phyloP scores from a whole-genome alignment of 2,329 filamentous ascomycete species.

The Alternaria sp. region DNA sequence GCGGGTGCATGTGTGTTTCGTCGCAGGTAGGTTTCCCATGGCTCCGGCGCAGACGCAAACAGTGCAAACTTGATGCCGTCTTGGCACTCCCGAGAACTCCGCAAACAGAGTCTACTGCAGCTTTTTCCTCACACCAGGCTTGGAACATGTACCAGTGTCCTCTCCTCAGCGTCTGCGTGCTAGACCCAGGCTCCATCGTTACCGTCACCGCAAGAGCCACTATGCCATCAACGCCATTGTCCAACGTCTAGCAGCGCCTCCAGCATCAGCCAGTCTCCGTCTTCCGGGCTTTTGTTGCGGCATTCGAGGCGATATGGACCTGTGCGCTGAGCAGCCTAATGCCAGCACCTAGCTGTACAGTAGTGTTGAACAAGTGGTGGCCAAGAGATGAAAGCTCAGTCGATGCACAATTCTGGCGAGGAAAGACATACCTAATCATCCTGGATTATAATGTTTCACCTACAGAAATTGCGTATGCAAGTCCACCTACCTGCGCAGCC shows the following conservation, averaged over 20 bases:
- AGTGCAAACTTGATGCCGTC: conserved; percentile 23
- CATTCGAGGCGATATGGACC: too few relatives aligned
- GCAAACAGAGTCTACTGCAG: conserved; percentile 14
- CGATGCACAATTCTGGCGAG: too few relatives aligned
- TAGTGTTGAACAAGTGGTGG: conserved; percentile 65
- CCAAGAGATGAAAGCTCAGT: too few relatives aligned
- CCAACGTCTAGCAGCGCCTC: not conserved
- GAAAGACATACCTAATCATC: too few relatives aligned
- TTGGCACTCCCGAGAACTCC: conserved; percentile 41
- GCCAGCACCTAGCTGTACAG: conserved; percentile 73
- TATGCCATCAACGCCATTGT: not conserved
- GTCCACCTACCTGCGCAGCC: conserved; percentile 65
- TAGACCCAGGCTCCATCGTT: too few relatives aligned
- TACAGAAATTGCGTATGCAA: conserved; percentile 73
- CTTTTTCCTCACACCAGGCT: too few relatives aligned
- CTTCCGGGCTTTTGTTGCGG: too few relatives aligned
- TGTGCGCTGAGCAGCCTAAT: conserved; percentile 72
- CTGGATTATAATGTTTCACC: not conserved
- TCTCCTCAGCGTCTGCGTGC: too few relatives aligned
- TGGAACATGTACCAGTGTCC: too few relatives aligned
- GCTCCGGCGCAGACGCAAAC: conserved; percentile 20
- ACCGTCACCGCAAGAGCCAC: not conserved
- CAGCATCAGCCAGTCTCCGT: not conserved
- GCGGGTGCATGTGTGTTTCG: not conserved
- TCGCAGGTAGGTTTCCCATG: conserved; percentile 12